Conservation (phyloP, 345 rosid genomes). For the Eucalyptus camaldulensis region DNA sequence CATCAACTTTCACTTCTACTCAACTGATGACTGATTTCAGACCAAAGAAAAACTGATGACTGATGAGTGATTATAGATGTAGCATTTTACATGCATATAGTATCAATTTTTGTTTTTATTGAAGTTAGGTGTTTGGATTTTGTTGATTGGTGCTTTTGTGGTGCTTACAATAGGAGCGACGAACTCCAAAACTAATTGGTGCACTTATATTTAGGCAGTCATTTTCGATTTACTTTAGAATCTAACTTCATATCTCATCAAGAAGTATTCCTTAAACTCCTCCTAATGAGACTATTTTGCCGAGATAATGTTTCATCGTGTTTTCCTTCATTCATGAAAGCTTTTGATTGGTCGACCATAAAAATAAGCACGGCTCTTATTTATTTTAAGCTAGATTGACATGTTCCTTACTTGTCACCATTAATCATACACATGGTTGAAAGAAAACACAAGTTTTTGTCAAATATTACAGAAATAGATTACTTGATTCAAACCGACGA, state of each 20-base stretch:
- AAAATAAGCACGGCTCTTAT: neutral
- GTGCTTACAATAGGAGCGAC: neutral
- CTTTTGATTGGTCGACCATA: neutral
- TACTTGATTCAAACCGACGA: neutral
- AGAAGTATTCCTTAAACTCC: neutral
- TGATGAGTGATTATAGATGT: neutral
- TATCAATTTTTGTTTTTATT: neutral
- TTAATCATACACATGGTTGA: too few species aligned
- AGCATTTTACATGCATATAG: neutral
- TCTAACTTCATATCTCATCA: rapidly evolving
- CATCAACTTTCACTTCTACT: neutral
- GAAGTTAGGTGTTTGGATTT: neutral
- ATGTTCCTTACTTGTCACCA: neutral
- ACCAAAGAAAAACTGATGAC: neutral
- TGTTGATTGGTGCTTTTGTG: neutral
- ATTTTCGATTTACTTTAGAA: neutral
- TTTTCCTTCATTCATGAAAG: neutral
- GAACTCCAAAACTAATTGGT: neutral
- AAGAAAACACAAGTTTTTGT: too few species aligned
- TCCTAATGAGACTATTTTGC: neutral
- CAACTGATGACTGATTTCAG: neutral
- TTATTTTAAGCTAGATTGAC: neutral
- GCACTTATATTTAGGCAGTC: neutral
- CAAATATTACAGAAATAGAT: neutral
- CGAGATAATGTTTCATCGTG: neutral